Percentiles rank a stretch among this genome's conserved stretches.
phyloP scores from a whole-genome alignment of 192 early-diverging fungal species.

The Coemansia aciculifera region DNA sequence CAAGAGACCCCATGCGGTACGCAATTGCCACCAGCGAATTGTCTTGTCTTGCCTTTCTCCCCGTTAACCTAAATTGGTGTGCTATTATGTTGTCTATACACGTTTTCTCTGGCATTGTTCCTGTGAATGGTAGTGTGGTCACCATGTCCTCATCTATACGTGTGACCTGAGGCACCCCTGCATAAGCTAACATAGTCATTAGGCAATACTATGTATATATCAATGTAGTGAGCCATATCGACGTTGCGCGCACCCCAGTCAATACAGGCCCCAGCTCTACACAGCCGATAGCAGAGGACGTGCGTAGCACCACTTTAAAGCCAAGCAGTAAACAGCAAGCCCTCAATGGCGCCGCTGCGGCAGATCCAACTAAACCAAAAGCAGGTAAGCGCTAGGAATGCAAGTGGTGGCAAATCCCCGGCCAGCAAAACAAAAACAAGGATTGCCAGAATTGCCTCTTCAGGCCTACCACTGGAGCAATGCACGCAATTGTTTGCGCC shows the following conservation, averaged over 20 bases:
- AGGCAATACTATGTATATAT: neutral
- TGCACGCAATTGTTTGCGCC: neutral
- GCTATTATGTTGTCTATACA: neutral
- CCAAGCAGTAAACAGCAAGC: neutral
- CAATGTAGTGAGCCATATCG: neutral
- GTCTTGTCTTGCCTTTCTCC: neutral
- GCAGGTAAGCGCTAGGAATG: neutral
- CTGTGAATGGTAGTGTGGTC: neutral
- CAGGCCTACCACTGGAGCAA: neutral
- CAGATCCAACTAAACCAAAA: neutral
- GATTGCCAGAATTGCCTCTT: neutral
- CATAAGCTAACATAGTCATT: neutral
- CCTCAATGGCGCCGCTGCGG: neutral
- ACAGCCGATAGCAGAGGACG: neutral
- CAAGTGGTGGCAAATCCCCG: constrained; percentile 2
- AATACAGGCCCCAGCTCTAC: neutral
- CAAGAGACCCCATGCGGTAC: neutral
- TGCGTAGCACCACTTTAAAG: neutral
- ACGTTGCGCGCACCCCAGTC: neutral
- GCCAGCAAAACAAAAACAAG: constrained; percentile 1
- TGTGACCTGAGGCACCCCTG: neutral
- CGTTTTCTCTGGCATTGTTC: neutral
- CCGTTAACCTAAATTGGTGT: neutral
- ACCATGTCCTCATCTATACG: neutral
- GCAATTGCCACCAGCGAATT: neutral